A percentile compares a stretch with the other conserved stretches of the same genome.
Conservation (phyloP, 2,329 filamentous ascomycete genomes). For the Monilinia fructicola region DNA sequence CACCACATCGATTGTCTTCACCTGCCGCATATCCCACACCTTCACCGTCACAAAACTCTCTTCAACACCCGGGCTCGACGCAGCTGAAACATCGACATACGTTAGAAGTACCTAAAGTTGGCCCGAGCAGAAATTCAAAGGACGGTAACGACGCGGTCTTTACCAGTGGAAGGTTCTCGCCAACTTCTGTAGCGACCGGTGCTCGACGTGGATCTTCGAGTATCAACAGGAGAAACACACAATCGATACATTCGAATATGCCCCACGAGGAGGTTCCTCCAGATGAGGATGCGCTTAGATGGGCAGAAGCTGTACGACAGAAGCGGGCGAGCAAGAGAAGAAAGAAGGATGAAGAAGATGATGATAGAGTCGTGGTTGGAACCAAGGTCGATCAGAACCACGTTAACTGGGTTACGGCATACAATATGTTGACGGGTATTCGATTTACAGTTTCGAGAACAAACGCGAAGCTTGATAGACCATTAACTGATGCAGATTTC, state of each 20-base stretch:
- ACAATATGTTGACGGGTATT: constrained; percentile 99
- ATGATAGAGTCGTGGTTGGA: constrained; percentile 90
- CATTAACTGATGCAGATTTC: constrained; percentile 89
- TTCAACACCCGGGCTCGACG: constrained; percentile 51
- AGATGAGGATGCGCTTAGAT: constrained; percentile 87
- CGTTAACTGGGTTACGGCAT: constrained; percentile 95
- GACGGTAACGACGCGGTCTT: constrained; percentile 69
- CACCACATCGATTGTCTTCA: constrained; percentile 62
- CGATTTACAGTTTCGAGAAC: constrained; percentile 94
- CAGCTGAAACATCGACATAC: constrained; percentile 81
- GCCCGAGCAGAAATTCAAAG: constrained; percentile 66
- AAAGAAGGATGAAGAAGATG: constrained; percentile 81
- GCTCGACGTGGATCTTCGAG: constrained; percentile 79
- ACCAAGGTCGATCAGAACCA: constrained; percentile 98
- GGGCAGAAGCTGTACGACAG: constrained; percentile 90
- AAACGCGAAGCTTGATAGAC: constrained; percentile 92
- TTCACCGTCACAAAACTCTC: constrained; percentile 42
- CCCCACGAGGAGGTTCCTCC: constrained; percentile 79
- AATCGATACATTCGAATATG: constrained; percentile 81
- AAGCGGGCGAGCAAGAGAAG: constrained; percentile 86
- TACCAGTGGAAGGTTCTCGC: constrained; percentile 81
- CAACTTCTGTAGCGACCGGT: constrained; percentile 48
- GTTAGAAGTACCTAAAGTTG: constrained; percentile 75
- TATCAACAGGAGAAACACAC: constrained; percentile 75
- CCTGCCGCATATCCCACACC: constrained; percentile 59